Evolutionary conservation across 2,329 filamentous ascomycete species (phyloP), one percentile per base, ranked within the genome.

Genomic region (Clonostachys rosea): DNA sequence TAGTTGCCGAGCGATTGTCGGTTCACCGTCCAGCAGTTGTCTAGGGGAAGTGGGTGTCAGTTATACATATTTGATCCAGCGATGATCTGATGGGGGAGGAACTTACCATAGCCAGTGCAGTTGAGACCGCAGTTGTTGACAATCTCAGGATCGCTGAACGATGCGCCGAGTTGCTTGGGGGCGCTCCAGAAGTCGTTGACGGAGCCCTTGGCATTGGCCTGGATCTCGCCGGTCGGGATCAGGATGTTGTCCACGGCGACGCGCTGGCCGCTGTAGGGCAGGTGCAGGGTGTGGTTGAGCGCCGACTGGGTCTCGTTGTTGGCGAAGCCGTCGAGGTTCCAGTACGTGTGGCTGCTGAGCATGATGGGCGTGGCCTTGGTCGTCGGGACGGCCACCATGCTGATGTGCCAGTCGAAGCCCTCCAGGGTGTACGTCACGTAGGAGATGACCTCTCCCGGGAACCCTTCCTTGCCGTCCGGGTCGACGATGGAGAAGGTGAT

Each of bases 111-210:
- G 30, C 92, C 92, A 0, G 80, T 86, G 73, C 92, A 97, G 64
- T 81, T 82, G 53, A 75, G 78, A 14, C 91, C 91, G 62, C 92
- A 96, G 68, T 92, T 89, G 40, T 81, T 83, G 9, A 75, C 53
- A 3, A 91, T 70, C 44, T 81, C 83, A 0, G 79, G 73, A 44
- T 81, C 74, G 18, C 73, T 67, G 45, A 89, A 76, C 55, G 88
- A 84, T 35, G 82, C 73, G 30, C 91, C 90, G 43, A 96, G 73
- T 56, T 89, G 78, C 73, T 95, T 95, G 10, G 89, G 86, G 24
- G 76, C 66, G 44, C 83, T 88, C 85, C 91, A 96, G 70, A 91
- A 89, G 65, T 91, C 86, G 56, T 91, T 88, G 52, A 89, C 83
- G 1, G 82, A 84, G 37, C 82, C 80, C 46, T 75, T 68, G 55